Base-by-base conservation (phyloP, 768 basidiomycete species). In the Strobilomyces echinocephalus region DNA sequence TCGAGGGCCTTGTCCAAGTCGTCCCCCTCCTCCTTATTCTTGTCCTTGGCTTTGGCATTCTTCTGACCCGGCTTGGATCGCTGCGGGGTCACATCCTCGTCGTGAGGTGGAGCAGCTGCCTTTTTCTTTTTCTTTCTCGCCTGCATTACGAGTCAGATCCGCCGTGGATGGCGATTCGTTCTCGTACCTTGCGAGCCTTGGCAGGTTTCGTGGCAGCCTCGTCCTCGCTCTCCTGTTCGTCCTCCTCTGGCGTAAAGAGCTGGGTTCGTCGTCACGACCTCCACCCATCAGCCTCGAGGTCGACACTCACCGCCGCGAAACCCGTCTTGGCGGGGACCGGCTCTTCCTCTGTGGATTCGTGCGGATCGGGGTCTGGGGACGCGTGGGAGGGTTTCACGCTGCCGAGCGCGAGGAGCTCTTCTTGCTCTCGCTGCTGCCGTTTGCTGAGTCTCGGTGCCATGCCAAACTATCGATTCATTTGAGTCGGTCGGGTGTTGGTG, bases 1-100 rank as follows among this genome's bases (percentile, higher is more conserved):
- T 85, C 87, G 10, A 97, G 74, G 0, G 85, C 93, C 50, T 81
- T 76, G 60, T 97, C 93, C 26, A 98, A 73, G 57, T 97, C 92
- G 61, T 94, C 88, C 50, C 76, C 69, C 14, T 79, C 82, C 0
- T 78, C 79, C 47, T 82, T 85, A 31, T 67, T 72, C 69, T 82
- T 84, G 50, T 78, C 82, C 65, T 85, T 88, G 5, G 74, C 78
- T 58, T 82, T 82, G 1, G 79, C 81, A 63, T 84, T 83, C 69
- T 86, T 86, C 21, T 66, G 47, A 3, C 76, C 69, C 5, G 83
- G 78, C 79, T 63, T 85, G 62, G 57, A 33, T 36, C 69, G 71
- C 3, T 70, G 44, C 20, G 43, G 5, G 18, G 41, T 58, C 31
- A 38, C 20, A 2, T 57, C 60, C 5, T 48, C 52, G 2, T 52